A percentile compares a stretch with the other conserved stretches of the same genome.
Conservation (phyloP, 2,329 filamentous ascomycete genomes). For the Microdochium trichocladiopsis region DNA sequence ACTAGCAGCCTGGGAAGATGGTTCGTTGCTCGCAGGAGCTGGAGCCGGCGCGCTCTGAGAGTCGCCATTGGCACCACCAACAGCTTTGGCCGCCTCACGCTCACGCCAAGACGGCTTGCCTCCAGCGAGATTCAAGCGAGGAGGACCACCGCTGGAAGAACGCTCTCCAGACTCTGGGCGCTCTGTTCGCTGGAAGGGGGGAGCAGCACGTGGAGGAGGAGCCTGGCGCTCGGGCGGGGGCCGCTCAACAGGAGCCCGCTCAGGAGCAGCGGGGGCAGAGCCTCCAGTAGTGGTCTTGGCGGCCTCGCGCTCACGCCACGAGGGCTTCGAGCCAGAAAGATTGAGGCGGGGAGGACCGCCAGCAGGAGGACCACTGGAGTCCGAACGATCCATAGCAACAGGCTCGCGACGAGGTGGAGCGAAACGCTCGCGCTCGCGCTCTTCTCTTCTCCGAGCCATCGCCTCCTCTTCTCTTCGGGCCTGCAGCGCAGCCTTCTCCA, state of each 20-base stretch:
- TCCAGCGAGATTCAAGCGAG: constrained; percentile 46
- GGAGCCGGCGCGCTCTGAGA: constrained; percentile 11
- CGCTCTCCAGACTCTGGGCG: constrained; percentile 1
- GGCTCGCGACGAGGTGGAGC: constrained; percentile 16
- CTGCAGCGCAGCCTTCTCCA: constrained; percentile 62
- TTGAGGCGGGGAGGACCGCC: constrained; percentile 46
- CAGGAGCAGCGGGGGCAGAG: constrained; percentile 15
- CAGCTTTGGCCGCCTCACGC: constrained; percentile 49
- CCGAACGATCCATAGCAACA: constrained; percentile 29
- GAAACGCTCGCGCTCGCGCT: constrained; percentile 28
- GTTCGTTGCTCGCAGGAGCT: constrained; percentile 31
- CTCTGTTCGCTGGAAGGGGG: constrained; percentile 1
- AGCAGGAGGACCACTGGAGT: constrained; percentile 37
- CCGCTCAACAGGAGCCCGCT: constrained; percentile 7
- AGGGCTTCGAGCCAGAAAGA: constrained; percentile 45
- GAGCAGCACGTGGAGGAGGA: constrained; percentile 8
- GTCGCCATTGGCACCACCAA: constrained; percentile 27
- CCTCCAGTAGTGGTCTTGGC: constrained; percentile 29
- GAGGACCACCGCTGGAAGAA: constrained; percentile 29
- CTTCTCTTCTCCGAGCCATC: constrained; percentile 64
- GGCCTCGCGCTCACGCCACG: constrained; percentile 69
- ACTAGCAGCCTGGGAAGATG: constrained; percentile 24
- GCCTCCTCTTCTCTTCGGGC: constrained; percentile 83
- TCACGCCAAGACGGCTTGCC: constrained; percentile 64
- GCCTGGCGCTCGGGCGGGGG: constrained; percentile 3